Evolutionary conservation across 2,329 filamentous ascomycete genomes (phyloP).

Genomic region (Phialemoniopsis sp.): DNA sequence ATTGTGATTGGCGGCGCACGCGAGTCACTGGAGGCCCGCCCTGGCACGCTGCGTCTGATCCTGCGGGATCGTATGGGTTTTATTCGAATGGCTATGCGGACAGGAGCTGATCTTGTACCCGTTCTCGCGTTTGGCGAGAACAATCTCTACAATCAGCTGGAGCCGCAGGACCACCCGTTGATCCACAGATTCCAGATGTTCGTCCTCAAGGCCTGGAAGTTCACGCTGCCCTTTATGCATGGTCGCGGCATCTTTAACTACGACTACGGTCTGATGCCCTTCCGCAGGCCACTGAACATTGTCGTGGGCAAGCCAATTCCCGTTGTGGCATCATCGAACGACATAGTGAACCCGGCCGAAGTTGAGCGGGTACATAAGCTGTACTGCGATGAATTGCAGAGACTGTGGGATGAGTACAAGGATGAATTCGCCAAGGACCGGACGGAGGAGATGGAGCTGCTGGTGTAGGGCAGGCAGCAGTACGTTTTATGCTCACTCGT

Average conservation of each 20-base stretch:
- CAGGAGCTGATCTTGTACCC: conserved; percentile 90
- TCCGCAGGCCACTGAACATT: conserved; percentile 80
- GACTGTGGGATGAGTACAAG: conserved; percentile 75
- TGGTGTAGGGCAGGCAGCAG: conserved; percentile 42
- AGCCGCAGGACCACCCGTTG: conserved; percentile 69
- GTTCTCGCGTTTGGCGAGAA: conserved; percentile 94
- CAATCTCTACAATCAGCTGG: conserved; percentile 88
- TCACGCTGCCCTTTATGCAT: conserved; percentile 87
- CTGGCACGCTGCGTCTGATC: conserved; percentile 71
- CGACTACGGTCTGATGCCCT: conserved; percentile 94
- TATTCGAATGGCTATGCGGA: conserved; percentile 86
- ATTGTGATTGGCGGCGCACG: conserved; percentile 92
- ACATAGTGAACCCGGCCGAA: conserved; percentile 40
- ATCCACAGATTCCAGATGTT: conserved; percentile 80
- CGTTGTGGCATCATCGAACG: conserved; percentile 34
- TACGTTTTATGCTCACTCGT: no score
- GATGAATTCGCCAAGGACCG: conserved; percentile 65
- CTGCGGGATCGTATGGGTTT: conserved; percentile 86
- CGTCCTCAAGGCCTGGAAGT: conserved; percentile 82
- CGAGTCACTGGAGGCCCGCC: conserved; percentile 85
- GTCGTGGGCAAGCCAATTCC: conserved; percentile 81
- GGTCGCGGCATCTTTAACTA: conserved; percentile 95
- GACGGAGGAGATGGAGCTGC: conserved; percentile 62
- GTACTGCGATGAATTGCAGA: conserved; percentile 72
- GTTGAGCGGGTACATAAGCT: conserved; percentile 75